Evolutionary conservation across 2,329 filamentous ascomycete species (phyloP).

Genomic region (Didymella segeticola): DNA sequence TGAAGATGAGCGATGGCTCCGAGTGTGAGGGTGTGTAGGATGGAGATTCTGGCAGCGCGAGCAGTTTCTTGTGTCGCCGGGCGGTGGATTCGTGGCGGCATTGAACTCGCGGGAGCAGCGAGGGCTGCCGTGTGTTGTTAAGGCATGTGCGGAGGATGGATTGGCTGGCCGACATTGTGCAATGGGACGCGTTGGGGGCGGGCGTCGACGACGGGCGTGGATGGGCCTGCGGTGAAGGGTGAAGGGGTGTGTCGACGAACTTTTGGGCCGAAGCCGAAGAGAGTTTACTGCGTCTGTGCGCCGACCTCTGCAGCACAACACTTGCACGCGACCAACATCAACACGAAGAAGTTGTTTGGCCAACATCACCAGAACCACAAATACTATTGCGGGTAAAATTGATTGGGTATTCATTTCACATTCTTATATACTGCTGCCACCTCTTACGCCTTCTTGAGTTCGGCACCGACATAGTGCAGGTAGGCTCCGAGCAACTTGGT

Average conservation of each 20-base stretch:
- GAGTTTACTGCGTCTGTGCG: conserved; percentile 23
- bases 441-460: conserved; percentile 63
- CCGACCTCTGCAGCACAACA: conserved; percentile 26
- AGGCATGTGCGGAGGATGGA: conserved; percentile 35
- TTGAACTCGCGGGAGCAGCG: conserved; percentile 38
- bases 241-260: conserved; percentile 26
- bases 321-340: conserved; percentile 11
- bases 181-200: conserved; percentile 20
- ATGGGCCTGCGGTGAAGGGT: conserved; percentile 19
- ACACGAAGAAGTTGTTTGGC: too few relatives aligned
- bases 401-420: conserved; percentile 17
- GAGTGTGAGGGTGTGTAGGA: conserved; percentile 47
- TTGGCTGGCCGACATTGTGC: conserved; percentile 46
- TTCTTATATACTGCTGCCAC: neutral
- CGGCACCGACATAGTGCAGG: conserved; percentile 92
- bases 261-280: conserved; percentile 21
- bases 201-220: conserved; percentile 14
- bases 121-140: conserved; percentile 20
- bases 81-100: conserved; percentile 54
- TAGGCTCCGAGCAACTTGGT: conserved; percentile 96
- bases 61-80: conserved; percentile 55
- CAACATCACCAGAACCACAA: too few relatives aligned
- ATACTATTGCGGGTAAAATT: too few relatives aligned
- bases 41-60: conserved; percentile 53
- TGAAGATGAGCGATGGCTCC: conserved; percentile 58